Base-by-base conservation (phyloP, 345 rosid genomes). In the Corchorus capsularis region DNA sequence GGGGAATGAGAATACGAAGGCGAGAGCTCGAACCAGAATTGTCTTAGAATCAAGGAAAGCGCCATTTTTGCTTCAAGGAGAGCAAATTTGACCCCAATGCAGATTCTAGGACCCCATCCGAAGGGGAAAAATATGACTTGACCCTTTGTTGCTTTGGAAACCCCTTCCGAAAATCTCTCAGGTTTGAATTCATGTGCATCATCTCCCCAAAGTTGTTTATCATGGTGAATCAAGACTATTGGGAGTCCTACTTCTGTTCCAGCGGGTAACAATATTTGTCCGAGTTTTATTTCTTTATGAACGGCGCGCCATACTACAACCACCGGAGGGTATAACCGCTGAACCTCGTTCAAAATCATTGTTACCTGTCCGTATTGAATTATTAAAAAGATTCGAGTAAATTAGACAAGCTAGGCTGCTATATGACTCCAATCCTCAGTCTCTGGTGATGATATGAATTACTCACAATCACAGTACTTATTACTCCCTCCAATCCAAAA, bases 11-110 rank as follows among this genome's bases (percentile, higher is more conserved):
- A 77, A 74, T 90, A 82, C 0, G 81, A 65, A 4, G 93, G 87
- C 22, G 97, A 88, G 11, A 88, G 87, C 73, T 86, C 78, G 15
- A 91, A 79, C 5, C 78, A 80, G 75, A 88, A 91, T 27, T 75
- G 81, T 53, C 77, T 86, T 16, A 91, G 75, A 27, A 91, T 81
- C 86, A 90, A 77, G 2, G 88, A 72, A 6, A 93, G 17, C 0
- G 85, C 89, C 59, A 83, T 15, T 78, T 90, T 93, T 6, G 89
- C 88, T 83, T 89, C 94, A 15, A 90, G n/a, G 76, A 89, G 39
- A 1, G 97, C 85, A 32, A 89, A 93, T 75, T 82, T 89, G 75
- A 87, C 90, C 3, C 96, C 92, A 0, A 90, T 77, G 80, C 94
- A 93, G 9, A 32, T 75, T 82, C 92, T 80, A 1, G 91, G 93